phyloP scores from a whole-genome alignment of 2,329 filamentous ascomycete genomes.

The Botrytis hyacinthi region DNA sequence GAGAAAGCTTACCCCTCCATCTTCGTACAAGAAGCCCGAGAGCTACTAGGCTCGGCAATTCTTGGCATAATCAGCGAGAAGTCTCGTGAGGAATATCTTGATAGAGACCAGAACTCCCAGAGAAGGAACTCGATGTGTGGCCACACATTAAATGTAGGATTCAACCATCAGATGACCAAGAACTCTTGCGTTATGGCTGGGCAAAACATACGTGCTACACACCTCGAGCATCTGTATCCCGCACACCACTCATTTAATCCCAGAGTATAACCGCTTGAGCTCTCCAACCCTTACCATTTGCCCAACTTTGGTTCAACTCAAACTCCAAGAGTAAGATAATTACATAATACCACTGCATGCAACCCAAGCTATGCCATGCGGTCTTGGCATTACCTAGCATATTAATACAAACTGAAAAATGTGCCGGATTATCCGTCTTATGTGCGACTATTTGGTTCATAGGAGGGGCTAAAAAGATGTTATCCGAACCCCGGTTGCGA shows the following conservation, averaged over 20 bases:
- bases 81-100: neutral
- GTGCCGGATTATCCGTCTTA: slow-evolving; percentile 4
- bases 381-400: neutral
- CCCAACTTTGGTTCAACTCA: neutral
- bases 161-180: neutral
- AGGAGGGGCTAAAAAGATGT: neutral
- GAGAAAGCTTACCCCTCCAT: neutral
- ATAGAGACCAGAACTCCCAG: neutral
- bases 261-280: neutral
- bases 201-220: neutral
- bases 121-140: neutral
- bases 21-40: neutral
- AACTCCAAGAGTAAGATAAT: neutral
- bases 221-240: neutral
- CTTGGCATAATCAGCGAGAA: neutral
- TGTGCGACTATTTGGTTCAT: neutral
- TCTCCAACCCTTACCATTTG: neutral
- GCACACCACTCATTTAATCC: neutral
- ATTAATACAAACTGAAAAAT: neutral
- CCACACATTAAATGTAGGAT: neutral
- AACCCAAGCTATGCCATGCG: neutral
- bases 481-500: no score
- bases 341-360: neutral
- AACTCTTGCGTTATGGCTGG: neutral
- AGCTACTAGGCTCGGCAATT: neutral